Evolutionary conservation across 768 basidiomycete genomes (phyloP), one percentile per base, ranked within the genome.

Genomic region (Boletus reticuloceps): DNA sequence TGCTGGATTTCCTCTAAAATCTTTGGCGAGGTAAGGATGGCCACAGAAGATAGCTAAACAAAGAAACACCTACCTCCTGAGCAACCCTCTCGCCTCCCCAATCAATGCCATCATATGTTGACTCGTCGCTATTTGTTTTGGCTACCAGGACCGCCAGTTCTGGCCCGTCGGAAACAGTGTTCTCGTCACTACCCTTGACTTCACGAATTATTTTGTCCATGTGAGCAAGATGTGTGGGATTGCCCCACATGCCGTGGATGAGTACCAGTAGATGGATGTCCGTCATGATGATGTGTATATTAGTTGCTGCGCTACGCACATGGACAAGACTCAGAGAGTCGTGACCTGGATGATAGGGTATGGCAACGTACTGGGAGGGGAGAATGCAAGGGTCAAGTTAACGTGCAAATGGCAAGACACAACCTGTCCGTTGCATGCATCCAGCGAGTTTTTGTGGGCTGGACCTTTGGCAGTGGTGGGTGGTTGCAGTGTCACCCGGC

Each of bases 91-190:
- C 89, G 37, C 84, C 88, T 54, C 89, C 86, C 82, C 89, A 89
- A 65, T 93, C 91, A 22, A 93, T 82, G 1, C 91, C 90, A 59
- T 93, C 91, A 61, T 91, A 92, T 2, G 89, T 91, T 11, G 78
- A 79, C 29, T 83, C 80, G 31, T 83, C 83, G 17, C 74, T 66
- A 66, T 91, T 89, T 4, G 85, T 81, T 61, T 88, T 74, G 4
- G 89, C 80, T 0, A 83, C 66, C n/a, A 91, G 69, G 27, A 89
- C 76, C 36, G 82, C 81, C 6, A 94, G 75, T 54, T 75, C 65
- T n/a, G 74, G 68, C 12, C 73, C 72, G 20, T 73, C 62, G 16
- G 66, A 66, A 2, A 67, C 60, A 5, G 54, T 50, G 1, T 72
- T 37, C 47, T 73, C 63, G 3, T 56, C 27, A 9, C 37, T 37